A percentile compares a stretch with the other conserved stretches of the same genome.
These are phyloP conservation scores for Yamadazyma spencermartinsiae DNA, from an alignment of 1,139 yeast species.

Conservation along the genomic window DNA sequence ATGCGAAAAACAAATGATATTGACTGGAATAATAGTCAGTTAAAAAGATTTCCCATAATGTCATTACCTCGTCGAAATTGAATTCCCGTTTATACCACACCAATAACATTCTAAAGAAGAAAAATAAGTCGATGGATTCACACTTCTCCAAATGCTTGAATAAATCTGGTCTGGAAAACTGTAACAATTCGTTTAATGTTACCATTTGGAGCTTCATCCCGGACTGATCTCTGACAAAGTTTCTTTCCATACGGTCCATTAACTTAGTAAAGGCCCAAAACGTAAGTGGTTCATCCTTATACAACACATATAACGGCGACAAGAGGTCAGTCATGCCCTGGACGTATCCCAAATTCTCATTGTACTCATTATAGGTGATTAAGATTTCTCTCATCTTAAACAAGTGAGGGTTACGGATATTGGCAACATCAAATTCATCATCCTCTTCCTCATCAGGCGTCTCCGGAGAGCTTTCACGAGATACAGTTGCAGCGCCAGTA, in stretches of 20 bases:
- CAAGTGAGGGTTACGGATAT: conserved; percentile 67
- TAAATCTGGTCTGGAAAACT: conserved; percentile 82
- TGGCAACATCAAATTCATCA: conserved; percentile 49
- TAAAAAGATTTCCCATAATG: conserved; percentile 90
- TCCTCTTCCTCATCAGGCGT: conserved; percentile 54
- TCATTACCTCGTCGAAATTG: conserved; percentile 71
- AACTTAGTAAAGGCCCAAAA: conserved; percentile 89
- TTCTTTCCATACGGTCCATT: conserved; percentile 95
- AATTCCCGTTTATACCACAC: conserved; percentile 97
- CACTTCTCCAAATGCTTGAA: conserved; percentile 82
- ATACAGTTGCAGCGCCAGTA: conserved; percentile 19
- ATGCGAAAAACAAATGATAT: conserved; percentile 81
- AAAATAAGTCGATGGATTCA: conserved; percentile 86
- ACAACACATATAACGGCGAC: conserved; percentile 78
- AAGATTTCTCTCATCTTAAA: conserved; percentile 73
- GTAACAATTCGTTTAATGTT: conserved; percentile 78
- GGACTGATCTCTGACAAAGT: conserved; percentile 84
- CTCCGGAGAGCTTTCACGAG: conserved; percentile 36
- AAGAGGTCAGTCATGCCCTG: conserved; percentile 97
- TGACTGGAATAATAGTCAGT: conserved; percentile 86
- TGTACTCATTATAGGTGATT: conserved; percentile 82
- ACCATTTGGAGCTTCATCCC: conserved; percentile 92
- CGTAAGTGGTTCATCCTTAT: conserved; percentile 76
- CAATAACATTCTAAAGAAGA: conserved; percentile 89
- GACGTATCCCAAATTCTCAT: conserved; percentile 84